A percentile compares a stretch with the other conserved stretches of the same genome.
Evolutionary conservation across 1,284 basidiomycete genomes (phyloP).

Genomic region (Xerocomus cyaneibrunnescens): DNA sequence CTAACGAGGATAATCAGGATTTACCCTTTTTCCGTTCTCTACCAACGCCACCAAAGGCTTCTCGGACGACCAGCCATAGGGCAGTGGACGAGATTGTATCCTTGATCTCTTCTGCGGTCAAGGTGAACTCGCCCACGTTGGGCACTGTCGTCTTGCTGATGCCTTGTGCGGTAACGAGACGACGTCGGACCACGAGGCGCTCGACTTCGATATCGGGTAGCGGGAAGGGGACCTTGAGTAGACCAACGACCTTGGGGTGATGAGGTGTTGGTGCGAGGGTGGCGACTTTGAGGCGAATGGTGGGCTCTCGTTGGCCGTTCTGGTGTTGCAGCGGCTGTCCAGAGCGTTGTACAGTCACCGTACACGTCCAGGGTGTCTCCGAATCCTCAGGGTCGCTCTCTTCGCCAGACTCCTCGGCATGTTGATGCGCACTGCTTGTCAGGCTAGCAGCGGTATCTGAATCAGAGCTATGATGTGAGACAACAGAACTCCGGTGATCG

Average conservation of each 20-base stretch:
- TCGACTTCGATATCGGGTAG: constrained; percentile 77
- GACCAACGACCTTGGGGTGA: constrained; percentile 92
- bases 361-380: constrained; percentile 93
- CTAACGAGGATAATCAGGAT: constrained; percentile 31
- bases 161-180: constrained; percentile 47
- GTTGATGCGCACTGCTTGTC: constrained; percentile 22
- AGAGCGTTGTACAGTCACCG: constrained; percentile 53
- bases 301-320: constrained; percentile 12
- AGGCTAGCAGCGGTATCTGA: constrained; percentile 29
- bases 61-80: constrained; percentile 90
- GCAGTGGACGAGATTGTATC: constrained; percentile 88
- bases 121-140: constrained; percentile 46
- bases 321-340: constrained; percentile 7
- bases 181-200: constrained; percentile 48
- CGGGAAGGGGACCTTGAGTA: constrained; percentile 87
- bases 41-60: constrained; percentile 89
- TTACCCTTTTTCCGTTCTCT: constrained; percentile 74
- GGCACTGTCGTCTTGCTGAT: constrained; percentile 41
- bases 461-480: constrained; percentile 32
- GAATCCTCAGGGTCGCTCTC: constrained; percentile 94
- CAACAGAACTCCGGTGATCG: constrained; percentile 23
- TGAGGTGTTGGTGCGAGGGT: constrained; percentile 91
- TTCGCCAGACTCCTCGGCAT: constrained; percentile 49
- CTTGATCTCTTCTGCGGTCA: constrained; percentile 93
- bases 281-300: constrained; percentile 60